Percentiles rank a stretch among this genome's conserved stretches.
Conservation (phyloP, 305 asterid species). For the Fraxinus sp. region DNA sequence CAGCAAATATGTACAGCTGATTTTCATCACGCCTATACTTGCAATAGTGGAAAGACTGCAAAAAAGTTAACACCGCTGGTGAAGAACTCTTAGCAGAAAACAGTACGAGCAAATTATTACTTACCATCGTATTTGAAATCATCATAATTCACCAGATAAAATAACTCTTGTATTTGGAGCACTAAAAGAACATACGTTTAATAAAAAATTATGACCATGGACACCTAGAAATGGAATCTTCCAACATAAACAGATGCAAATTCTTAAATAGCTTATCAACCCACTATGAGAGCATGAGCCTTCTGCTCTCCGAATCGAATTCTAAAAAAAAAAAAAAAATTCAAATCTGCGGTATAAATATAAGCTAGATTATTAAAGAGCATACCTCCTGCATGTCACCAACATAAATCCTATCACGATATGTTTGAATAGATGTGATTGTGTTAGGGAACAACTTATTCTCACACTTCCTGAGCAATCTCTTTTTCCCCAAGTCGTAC, state of each 20-base stretch:
- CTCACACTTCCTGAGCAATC: constrained; percentile 93
- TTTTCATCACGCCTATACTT: constrained; percentile 98
- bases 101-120: background rate
- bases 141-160: background rate
- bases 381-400: constrained; percentile 99
- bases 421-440: constrained; percentile 80
- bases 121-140: constrained; percentile 4
- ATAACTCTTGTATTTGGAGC: background rate
- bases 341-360: background rate
- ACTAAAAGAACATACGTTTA: background rate
- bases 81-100: constrained; percentile 5
- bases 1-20: constrained; percentile 98
- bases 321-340: background rate
- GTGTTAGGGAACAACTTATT: constrained; percentile 86
- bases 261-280: constrained; percentile 17
- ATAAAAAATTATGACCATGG: background rate
- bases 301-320: background rate
- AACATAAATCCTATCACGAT: constrained; percentile 93
- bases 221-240: background rate
- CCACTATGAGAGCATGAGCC: constrained; percentile 29
- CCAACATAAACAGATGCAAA: background rate
- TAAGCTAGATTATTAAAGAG: constrained; percentile 24
- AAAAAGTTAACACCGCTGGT: constrained; percentile 25
- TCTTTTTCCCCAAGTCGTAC: constrained; percentile 85
- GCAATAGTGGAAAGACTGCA: constrained; percentile 96